Evolutionary conservation across 2,329 filamentous ascomycete species (phyloP), one percentile per base, ranked within the genome.

Genomic region (Colletotrichum ledebouriae): DNA sequence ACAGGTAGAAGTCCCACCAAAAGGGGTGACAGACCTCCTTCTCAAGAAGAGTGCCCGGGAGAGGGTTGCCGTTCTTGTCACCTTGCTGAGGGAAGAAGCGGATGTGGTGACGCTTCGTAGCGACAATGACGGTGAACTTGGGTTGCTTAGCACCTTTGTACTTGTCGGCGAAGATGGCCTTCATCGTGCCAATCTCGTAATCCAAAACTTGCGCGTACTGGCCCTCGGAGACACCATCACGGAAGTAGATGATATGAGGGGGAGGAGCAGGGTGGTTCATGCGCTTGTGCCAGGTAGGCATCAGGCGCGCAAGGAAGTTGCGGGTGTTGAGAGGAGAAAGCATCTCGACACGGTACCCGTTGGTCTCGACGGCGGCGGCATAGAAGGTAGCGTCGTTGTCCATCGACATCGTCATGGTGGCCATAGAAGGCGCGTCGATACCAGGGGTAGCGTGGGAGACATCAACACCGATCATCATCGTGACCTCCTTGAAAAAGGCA

Each of bases 81-180:
- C 76, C 85, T 65, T 87, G 84, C 17, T 78, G 80, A 0, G 82
- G 78, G 82, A 98, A 98, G 78, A 97, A 94, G 15, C 96, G 92
- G 60, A 97, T 90, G 75, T 98, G 95, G 73, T 99, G 96, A 3
- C 96, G 92, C 85, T 99, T 99, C 1, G 93, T 94, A 1, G 93
- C 94, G 52, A 98, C 87, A 46, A 97, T 88, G 11, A 97, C 94
- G 0, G 94, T 94, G 74, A 98, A 90, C 76, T 92, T 92, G 3
- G 92, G 82, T 25, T 39, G 49, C 50, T 46, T 67, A 10, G 63
- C 61, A 2, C 52, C 57, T 2, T 74, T 76, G 3, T 77, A 76
- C 3, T 77, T 73, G 6, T 84, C 77, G 37, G 74, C 73, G 72
- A 94, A 86, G 29, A 83, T 81, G 0, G 82, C 77, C 79, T 91